Conservation (phyloP, 345 rosid species). For the Citrus sp. region DNA sequence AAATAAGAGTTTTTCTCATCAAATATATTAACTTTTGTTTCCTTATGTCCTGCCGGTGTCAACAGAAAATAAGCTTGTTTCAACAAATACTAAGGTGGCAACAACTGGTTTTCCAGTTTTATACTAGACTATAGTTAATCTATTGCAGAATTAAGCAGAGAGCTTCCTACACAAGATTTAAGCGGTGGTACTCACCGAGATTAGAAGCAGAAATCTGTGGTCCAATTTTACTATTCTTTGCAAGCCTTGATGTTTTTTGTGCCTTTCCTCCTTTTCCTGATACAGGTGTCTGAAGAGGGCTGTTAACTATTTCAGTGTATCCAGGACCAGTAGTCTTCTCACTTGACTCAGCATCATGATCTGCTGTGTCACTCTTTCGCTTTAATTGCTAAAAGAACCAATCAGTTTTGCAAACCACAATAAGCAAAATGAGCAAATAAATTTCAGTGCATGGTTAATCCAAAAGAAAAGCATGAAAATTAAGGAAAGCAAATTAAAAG, state of each 20-base stretch:
- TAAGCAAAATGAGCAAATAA: constrained; percentile 11
- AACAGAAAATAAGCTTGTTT: not conserved
- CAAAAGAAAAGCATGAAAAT: not conserved
- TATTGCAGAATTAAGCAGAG: not conserved
- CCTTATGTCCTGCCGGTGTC: constrained; percentile 1
- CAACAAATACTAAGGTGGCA: not conserved
- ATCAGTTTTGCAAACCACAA: constrained; percentile 12
- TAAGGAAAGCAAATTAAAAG: not conserved
- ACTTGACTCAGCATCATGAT: constrained; percentile 49
- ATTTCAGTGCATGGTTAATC: not conserved
- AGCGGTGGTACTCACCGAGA: constrained; percentile 47
- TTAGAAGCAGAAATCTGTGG: constrained; percentile 55
- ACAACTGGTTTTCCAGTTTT: not conserved
- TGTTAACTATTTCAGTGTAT: constrained; percentile 40
- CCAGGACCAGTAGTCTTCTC: constrained; percentile 51
- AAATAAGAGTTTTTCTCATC: constrained; percentile 30
- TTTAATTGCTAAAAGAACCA: constrained; percentile 49
- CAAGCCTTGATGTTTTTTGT: constrained; percentile 56
- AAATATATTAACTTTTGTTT: constrained; percentile 9
- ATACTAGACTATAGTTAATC: not conserved
- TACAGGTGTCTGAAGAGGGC: constrained; percentile 68
- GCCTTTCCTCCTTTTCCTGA: constrained; percentile 74
- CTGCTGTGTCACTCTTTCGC: constrained; percentile 66
- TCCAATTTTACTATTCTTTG: constrained; percentile 57
- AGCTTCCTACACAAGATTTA: not conserved